These are phyloP conservation scores for Parasarocladium wereldwijsianum DNA, from an alignment of 2,329 filamentous ascomycete genomes.

Conservation along the genomic window DNA sequence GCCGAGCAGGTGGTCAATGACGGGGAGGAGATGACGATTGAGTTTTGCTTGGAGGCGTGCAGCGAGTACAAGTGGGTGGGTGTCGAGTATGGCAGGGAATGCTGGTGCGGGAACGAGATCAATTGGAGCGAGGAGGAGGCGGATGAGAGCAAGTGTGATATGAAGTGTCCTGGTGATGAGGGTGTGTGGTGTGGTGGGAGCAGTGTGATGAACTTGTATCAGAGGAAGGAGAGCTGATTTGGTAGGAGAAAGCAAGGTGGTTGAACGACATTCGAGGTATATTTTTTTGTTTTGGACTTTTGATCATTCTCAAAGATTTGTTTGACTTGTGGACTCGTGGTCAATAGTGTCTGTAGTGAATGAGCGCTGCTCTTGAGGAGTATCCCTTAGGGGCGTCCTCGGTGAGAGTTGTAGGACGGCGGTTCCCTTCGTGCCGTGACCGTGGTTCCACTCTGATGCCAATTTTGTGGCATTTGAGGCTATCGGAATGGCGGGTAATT, in stretches of 20 bases:
- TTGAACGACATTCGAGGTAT: constrained; percentile 2
- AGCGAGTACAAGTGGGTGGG: constrained; percentile 19
- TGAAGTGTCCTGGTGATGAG: constrained; percentile 18
- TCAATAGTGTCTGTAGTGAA: too few species aligned
- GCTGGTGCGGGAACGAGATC: constrained; percentile 20
- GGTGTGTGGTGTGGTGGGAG: constrained; percentile 17
- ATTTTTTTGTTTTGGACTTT: too few species aligned
- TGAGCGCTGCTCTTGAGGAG: too few species aligned
- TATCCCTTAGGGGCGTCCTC: too few species aligned
- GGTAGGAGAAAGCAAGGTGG: not conserved
- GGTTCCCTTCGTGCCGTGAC: too few species aligned
- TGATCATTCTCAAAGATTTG: too few species aligned
- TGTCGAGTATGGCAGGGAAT: constrained; percentile 22
- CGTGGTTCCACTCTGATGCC: too few species aligned
- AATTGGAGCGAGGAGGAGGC: constrained; percentile 16
- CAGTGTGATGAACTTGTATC: constrained; percentile 17
- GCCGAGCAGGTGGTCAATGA: constrained; percentile 15
- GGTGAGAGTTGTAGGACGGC: too few species aligned
- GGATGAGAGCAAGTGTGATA: constrained; percentile 14
- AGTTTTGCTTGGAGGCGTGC: constrained; percentile 18
- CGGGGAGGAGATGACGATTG: constrained; percentile 17
- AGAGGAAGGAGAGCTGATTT: constrained; percentile 7
- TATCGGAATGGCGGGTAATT: too few species aligned
- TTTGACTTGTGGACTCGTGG: too few species aligned
- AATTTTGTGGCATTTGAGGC: too few species aligned